These are phyloP conservation scores for Linaria vulgaris DNA, from an alignment of 257 asterid species.

Conservation along the genomic window DNA sequence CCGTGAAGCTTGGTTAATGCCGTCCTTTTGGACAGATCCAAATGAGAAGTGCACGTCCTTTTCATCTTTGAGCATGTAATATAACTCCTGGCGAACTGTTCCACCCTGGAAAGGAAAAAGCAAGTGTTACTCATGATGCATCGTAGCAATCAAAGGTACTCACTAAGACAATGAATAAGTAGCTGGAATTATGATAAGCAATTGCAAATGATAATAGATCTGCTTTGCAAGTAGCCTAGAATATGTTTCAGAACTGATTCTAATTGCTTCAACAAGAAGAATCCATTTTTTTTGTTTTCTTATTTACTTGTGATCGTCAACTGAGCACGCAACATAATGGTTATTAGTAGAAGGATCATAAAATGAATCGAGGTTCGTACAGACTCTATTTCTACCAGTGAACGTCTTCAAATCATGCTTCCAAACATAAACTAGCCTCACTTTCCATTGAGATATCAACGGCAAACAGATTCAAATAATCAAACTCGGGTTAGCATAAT, in stretches of 20 bases:
- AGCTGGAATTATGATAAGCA: too few relatives aligned
- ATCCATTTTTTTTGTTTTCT: too few relatives aligned
- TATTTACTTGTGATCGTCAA: too few relatives aligned
- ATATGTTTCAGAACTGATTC: too few relatives aligned
- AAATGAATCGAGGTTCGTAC: background rate
- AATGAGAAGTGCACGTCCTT: conserved; percentile 61
- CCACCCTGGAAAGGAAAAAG: conserved; percentile 44
- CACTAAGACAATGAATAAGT: too few relatives aligned
- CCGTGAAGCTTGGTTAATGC: conserved; percentile 39
- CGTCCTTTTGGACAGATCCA: conserved; percentile 49
- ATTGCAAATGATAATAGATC: too few relatives aligned
- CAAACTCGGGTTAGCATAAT: background rate
- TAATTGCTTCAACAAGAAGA: background rate
- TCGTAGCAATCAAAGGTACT: background rate
- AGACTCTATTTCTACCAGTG: too few relatives aligned
- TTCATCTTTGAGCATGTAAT: conserved; percentile 55
- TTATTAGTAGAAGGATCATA: background rate
- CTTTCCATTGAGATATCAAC: conserved; percentile 6
- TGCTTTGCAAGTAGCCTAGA: too few relatives aligned
- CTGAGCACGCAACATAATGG: too few relatives aligned
- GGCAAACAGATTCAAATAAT: background rate
- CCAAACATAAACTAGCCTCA: background rate
- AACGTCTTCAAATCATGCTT: too few relatives aligned
- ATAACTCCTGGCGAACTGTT: conserved; percentile 53
- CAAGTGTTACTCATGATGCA: conserved; percentile 6